Percentiles rank a stretch among this genome's conserved stretches.
Conservation (phyloP, 2,329 filamentous ascomycete species). For the Plenodomus biglobosus region DNA sequence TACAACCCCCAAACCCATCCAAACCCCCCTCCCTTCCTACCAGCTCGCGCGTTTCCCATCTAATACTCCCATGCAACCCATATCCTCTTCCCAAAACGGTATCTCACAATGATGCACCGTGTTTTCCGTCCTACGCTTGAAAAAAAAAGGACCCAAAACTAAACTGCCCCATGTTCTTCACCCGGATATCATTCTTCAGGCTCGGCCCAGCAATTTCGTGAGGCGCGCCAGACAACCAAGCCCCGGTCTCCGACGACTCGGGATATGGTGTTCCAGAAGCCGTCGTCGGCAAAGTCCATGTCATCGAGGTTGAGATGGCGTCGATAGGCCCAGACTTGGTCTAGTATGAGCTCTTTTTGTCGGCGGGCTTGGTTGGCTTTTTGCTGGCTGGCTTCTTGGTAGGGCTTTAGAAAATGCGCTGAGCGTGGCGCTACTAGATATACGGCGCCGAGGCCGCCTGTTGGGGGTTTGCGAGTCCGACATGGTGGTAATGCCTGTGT, state of each 20-base stretch:
- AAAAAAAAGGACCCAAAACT: no score
- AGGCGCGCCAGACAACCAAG: constrained; percentile 49
- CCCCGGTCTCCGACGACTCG: constrained; percentile 61
- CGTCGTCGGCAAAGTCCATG: constrained; percentile 76
- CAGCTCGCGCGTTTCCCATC: background rate
- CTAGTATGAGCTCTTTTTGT: constrained; percentile 58
- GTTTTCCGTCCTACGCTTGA: no score
- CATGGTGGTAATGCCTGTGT: constrained; percentile 56
- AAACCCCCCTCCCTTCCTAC: no score
- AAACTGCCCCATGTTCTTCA: no score
- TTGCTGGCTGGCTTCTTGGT: constrained; percentile 15
- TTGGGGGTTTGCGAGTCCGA: constrained; percentile 29
- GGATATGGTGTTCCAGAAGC: constrained; percentile 69
- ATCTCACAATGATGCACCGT: no score
- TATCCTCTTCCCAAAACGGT: background rate
- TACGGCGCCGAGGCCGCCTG: constrained; percentile 54
- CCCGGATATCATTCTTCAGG: background rate
- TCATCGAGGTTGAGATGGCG: constrained; percentile 77
- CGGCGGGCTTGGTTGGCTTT: background rate
- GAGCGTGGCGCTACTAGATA: constrained; percentile 71
- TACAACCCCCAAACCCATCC: no score
- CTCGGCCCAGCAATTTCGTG: constrained; percentile 39
- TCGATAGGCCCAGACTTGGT: constrained; percentile 68
- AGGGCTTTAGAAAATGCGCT: constrained; percentile 68
- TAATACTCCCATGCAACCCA: background rate